Evolutionary conservation across 306 rosid species (phyloP).

Genomic region (Cucurbita moschata): DNA sequence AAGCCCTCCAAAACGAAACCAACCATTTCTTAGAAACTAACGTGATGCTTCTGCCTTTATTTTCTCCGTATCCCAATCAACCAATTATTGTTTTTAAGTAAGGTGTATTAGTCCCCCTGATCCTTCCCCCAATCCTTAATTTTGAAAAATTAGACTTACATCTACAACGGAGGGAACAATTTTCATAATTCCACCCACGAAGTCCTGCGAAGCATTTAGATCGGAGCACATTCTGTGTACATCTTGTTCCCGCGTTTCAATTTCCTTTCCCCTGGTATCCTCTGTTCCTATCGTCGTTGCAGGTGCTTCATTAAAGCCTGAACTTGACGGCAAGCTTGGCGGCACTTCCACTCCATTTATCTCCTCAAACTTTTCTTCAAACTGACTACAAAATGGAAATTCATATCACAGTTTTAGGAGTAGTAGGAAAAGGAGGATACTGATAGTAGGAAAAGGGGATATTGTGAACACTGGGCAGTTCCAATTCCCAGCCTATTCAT

Average conservation of each 20-base stretch:
- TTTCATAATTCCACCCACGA: constrained; percentile 82
- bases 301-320: constrained; percentile 35
- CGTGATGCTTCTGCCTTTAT: neutral
- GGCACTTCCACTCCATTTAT: constrained; percentile 52
- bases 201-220: constrained; percentile 48
- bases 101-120: neutral
- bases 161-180: constrained; percentile 91
- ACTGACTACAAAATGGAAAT: constrained; percentile 42
- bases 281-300: constrained; percentile 22
- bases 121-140: neutral
- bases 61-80: neutral
- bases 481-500: constrained; percentile 6
- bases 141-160: constrained; percentile 38
- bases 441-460: neutral
- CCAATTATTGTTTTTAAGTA: neutral
- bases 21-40: neutral
- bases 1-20: constrained; percentile 29
- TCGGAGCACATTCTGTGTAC: constrained; percentile 35
- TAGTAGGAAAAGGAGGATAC: constrained; percentile 5
- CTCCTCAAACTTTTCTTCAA: constrained; percentile 94
- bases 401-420: neutral
- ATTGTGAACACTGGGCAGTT: constrained; percentile 4
- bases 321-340: constrained; percentile 40
- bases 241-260: constrained; percentile 39
- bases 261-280: constrained; percentile 33